These are phyloP conservation scores for Sporisorium sorghi DNA, from an alignment of 1,284 basidiomycete genomes.

Conservation along the genomic window DNA sequence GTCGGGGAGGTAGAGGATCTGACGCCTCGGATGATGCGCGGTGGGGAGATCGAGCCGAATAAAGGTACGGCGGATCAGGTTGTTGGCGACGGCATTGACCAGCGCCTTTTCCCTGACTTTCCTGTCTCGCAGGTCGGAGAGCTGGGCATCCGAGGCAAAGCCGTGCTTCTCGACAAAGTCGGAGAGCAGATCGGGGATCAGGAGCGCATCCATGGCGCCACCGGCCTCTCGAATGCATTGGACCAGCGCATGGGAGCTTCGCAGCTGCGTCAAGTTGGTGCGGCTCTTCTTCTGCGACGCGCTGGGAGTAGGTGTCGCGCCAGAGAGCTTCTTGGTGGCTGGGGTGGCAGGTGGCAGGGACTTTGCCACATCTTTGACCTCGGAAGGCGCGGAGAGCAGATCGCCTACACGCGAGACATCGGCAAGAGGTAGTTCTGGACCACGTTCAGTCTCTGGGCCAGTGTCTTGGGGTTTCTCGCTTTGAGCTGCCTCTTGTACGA, in stretches of 20 bases:
- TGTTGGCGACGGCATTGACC: slow-evolving; percentile 23
- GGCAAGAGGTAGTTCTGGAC: background rate
- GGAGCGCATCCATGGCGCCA: slow-evolving; percentile 43
- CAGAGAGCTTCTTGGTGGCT: slow-evolving; percentile 10
- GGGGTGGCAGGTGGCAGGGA: slow-evolving; percentile 8
- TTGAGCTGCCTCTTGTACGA: background rate
- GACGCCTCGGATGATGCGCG: slow-evolving; percentile 14
- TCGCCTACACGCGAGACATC: slow-evolving; percentile 23
- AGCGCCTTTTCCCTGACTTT: slow-evolving; percentile 42
- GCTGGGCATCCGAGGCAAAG: slow-evolving; percentile 37
- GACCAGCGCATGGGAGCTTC: slow-evolving; percentile 36
- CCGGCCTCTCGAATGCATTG: slow-evolving; percentile 42
- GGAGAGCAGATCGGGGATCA: slow-evolving; percentile 32
- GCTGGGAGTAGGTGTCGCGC: slow-evolving; percentile 4
- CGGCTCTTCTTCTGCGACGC: slow-evolving; percentile 31
- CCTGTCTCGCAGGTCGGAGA: slow-evolving; percentile 40
- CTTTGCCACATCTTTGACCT: slow-evolving; percentile 12
- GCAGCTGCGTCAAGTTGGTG: slow-evolving; percentile 41
- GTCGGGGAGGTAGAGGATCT: slow-evolving; percentile 44
- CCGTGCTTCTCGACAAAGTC: slow-evolving; percentile 38
- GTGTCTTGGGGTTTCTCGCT: background rate
- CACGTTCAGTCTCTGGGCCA: background rate
- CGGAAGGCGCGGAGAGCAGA: slow-evolving; percentile 12
- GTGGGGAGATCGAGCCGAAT: slow-evolving; percentile 32
- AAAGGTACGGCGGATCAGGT: slow-evolving; percentile 38